A percentile compares a stretch with the other conserved stretches of the same genome.
phyloP scores from a whole-genome alignment of 1,284 basidiomycete species.

The Xerocomus cyaneibrunnescens region DNA sequence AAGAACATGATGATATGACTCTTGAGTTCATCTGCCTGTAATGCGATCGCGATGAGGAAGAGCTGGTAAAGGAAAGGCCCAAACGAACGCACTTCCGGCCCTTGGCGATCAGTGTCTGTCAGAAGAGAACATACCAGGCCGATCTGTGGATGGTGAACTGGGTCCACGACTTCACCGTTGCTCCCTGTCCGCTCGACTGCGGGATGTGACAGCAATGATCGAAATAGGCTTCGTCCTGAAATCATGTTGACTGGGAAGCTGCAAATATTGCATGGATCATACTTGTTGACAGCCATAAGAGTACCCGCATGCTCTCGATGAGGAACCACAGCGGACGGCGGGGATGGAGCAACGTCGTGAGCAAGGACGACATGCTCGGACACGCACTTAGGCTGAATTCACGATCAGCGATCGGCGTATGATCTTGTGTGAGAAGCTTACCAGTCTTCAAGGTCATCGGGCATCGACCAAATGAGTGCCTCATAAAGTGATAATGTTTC shows the following conservation, averaged over 20 bases:
- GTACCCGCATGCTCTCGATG: conserved; percentile 42
- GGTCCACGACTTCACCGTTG: conserved; percentile 24
- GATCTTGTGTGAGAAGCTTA: conserved; percentile 22
- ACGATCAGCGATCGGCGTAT: conserved; percentile 3
- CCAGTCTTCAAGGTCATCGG: conserved; percentile 45
- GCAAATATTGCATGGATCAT: conserved; percentile 31
- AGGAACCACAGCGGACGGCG: conserved; percentile 53
- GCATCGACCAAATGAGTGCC: conserved; percentile 48
- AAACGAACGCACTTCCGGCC: conserved; percentile 41
- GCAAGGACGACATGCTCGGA: conserved; percentile 39
- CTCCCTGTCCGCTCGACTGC: conserved; percentile 9
- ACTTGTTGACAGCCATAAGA: conserved; percentile 61
- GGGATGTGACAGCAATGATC: conserved; percentile 38
- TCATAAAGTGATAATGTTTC: conserved; percentile 53
- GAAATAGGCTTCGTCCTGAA: conserved; percentile 42
- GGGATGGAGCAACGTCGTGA: conserved; percentile 49
- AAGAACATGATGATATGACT: conserved; percentile 55
- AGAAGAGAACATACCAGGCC: conserved; percentile 53
- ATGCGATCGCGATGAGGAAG: conserved; percentile 3
- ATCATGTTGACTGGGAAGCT: conserved; percentile 19
- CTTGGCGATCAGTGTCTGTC: conserved; percentile 43
- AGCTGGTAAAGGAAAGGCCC: background rate
- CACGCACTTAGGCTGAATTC: conserved; percentile 42
- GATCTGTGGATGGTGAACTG: conserved; percentile 46
- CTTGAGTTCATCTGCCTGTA: conserved; percentile 45